A percentile compares a stretch with the other conserved stretches of the same genome.
Conservation (phyloP, 768 basidiomycete species). For the Lentinus tigrinus region DNA sequence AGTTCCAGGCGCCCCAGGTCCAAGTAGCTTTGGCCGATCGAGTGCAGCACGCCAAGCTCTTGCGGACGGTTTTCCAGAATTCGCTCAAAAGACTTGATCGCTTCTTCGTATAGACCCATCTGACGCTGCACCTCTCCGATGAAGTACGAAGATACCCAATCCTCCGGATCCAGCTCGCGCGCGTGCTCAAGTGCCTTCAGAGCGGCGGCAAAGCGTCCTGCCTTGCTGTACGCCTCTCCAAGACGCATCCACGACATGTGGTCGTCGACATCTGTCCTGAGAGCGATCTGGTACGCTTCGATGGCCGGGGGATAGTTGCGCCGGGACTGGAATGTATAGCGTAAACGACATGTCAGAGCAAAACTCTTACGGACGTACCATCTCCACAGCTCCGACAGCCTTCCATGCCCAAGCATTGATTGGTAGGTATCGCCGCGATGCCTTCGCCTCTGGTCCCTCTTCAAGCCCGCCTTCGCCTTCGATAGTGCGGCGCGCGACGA, state of each 20-base stretch:
- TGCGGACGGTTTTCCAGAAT: slow-evolving; percentile 56
- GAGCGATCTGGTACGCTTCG: slow-evolving; percentile 80
- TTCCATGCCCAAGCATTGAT: slow-evolving; percentile 98
- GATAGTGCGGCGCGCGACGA: slow-evolving; percentile 89
- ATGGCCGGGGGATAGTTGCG: slow-evolving; percentile 74
- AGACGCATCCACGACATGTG: slow-evolving; percentile 84
- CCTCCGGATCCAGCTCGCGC: slow-evolving; percentile 64
- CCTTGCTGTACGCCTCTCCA: slow-evolving; percentile 87
- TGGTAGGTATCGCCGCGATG: slow-evolving; percentile 56
- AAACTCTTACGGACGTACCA: slow-evolving; percentile 51
- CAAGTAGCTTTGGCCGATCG: slow-evolving; percentile 71
- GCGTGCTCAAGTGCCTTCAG: slow-evolving; percentile 83
- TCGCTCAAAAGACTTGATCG: slow-evolving; percentile 61
- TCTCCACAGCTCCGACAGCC: slow-evolving; percentile 86
- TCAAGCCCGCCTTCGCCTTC: slow-evolving; percentile 86
- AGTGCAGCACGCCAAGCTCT: slow-evolving; percentile 71
- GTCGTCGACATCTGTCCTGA: slow-evolving; percentile 78
- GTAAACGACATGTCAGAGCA: slow-evolving; percentile 1
- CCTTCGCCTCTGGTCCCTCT: slow-evolving; percentile 37
- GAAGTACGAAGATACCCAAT: slow-evolving; percentile 84
- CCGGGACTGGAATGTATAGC: slow-evolving; percentile 48
- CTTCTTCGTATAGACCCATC: slow-evolving; percentile 71
- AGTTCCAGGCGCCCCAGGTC: slow-evolving; percentile 68
- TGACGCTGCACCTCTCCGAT: slow-evolving; percentile 83
- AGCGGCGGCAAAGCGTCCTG: slow-evolving; percentile 86